A percentile compares a stretch with the other conserved stretches of the same genome.
Evolutionary conservation across 495 filamentous ascomycete genomes (phyloP).

Genomic region (Penicillium goetzii): DNA sequence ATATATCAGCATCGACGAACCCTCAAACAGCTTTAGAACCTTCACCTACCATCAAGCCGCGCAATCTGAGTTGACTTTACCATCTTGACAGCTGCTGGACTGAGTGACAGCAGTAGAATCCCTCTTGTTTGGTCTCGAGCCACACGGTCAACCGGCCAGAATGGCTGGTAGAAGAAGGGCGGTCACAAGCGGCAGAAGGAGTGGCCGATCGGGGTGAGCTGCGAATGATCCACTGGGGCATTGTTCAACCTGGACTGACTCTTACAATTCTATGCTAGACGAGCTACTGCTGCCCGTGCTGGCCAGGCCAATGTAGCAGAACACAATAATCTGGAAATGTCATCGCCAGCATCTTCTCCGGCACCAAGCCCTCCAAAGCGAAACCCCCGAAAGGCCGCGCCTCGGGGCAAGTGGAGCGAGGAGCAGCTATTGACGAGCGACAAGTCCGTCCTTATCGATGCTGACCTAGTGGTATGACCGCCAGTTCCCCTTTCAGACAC

Average conservation of each 20-base stretch:
- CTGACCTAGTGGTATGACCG: conserved; percentile 59
- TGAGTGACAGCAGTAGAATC: conserved; percentile 7
- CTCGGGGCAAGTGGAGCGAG: conserved; percentile 47
- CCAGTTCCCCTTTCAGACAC: background rate
- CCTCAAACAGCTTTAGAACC: conserved; percentile 2
- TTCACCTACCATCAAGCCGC: conserved; percentile 80
- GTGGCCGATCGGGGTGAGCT: conserved; percentile 24
- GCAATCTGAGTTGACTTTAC: conserved; percentile 95
- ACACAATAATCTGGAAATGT: conserved; percentile 23
- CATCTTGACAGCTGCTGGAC: conserved; percentile 57
- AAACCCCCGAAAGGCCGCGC: conserved; percentile 37
- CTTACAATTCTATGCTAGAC: conserved; percentile 29
- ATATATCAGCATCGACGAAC: conserved; percentile 31
- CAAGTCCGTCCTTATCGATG: conserved; percentile 55
- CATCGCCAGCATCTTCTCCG: conserved; percentile 27
- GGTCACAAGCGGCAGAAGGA: conserved; percentile 42
- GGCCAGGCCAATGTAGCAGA: conserved; percentile 33
- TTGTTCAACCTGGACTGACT: conserved; percentile 16
- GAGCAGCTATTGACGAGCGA: conserved; percentile 59
- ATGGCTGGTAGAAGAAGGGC: conserved; percentile 42
- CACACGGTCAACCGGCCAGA: conserved; percentile 26
- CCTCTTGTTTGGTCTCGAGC: conserved; percentile 23
- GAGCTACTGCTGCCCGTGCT: conserved; percentile 13
- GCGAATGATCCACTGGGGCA: background rate
- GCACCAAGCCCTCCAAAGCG: conserved; percentile 36